Evolutionary conservation across 2,329 filamentous ascomycete species (phyloP).

Genomic region (Hypoxylon sp.): DNA sequence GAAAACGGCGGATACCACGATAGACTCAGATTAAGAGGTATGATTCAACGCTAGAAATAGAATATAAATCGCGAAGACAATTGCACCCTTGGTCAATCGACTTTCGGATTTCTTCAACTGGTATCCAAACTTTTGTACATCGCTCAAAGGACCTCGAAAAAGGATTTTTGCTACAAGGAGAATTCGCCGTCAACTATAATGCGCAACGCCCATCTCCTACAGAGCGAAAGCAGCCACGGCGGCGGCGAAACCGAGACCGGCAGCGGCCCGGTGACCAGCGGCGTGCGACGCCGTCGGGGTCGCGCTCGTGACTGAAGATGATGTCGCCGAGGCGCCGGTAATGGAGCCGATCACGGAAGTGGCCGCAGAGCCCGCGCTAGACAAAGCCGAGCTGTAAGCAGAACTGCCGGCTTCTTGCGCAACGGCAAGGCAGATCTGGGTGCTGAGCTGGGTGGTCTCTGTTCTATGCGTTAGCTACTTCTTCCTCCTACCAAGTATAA

Average conservation of each 20-base stretch:
- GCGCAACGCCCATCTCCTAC: constrained; percentile 33
- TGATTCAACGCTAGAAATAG: constrained; percentile 25
- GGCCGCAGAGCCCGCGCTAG: constrained; percentile 29
- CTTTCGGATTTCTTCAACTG: constrained; percentile 16
- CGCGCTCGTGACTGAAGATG: constrained; percentile 8
- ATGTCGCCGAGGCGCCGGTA: constrained; percentile 29
- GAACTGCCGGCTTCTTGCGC: constrained; percentile 29
- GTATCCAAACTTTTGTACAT: constrained; percentile 26
- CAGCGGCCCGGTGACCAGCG: constrained; percentile 47
- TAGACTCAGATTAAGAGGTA: constrained; percentile 2
- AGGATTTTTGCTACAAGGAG: not conserved
- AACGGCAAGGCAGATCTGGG: constrained; percentile 48
- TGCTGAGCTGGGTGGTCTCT: constrained; percentile 45
- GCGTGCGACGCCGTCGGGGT: constrained; percentile 30
- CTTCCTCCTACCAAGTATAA: not conserved
- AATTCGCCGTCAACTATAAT: not conserved
- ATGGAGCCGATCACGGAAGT: constrained; percentile 38
- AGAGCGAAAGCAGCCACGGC: constrained; percentile 52
- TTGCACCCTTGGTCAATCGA: constrained; percentile 7
- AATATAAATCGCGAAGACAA: constrained; percentile 27
- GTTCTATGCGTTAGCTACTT: constrained; percentile 25
- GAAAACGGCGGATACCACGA: constrained; percentile 19
- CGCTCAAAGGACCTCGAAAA: constrained; percentile 1
- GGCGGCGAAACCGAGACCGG: constrained; percentile 51
- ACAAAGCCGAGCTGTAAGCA: constrained; percentile 36